phyloP scores from a whole-genome alignment of 2,329 filamentous ascomycete genomes.

The Fusarium zealandicum region DNA sequence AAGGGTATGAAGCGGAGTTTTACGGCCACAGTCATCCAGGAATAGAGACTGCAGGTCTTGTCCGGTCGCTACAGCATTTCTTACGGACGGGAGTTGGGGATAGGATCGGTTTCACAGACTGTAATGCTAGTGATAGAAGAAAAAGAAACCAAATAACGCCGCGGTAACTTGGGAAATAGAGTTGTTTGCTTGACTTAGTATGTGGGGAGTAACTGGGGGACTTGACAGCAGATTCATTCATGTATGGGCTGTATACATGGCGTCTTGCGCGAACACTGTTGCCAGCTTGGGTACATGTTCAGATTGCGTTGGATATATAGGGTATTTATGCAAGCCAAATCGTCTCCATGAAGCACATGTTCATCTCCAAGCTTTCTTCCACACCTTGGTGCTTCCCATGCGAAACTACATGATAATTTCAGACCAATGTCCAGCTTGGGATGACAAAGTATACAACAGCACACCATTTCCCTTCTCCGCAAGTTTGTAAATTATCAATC shows the following conservation, averaged over 20 bases:
- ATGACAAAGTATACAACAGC: slow-evolving; percentile 27
- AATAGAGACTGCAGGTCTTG: slow-evolving; percentile 21
- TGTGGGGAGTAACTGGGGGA: background rate
- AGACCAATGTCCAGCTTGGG: background rate
- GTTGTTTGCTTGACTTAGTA: background rate
- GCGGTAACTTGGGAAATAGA: slow-evolving; percentile 1
- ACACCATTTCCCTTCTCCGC: slow-evolving; percentile 13
- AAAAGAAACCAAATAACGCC: slow-evolving; percentile 9
- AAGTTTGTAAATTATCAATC: slow-evolving; percentile 37
- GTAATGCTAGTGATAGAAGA: slow-evolving; percentile 22
- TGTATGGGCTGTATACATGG: background rate
- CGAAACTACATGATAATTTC: slow-evolving; percentile 10
- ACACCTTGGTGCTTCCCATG: slow-evolving; percentile 8
- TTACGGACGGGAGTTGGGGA: background rate
- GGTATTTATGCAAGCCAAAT: slow-evolving; percentile 30
- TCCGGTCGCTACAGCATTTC: slow-evolving; percentile 23
- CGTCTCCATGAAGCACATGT: slow-evolving; percentile 12
- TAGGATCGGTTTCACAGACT: slow-evolving; percentile 16
- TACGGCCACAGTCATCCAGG: background rate
- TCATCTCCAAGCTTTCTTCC: slow-evolving; percentile 11
- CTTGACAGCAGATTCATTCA: background rate
- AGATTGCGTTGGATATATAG: slow-evolving; percentile 27
- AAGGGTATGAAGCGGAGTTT: background rate
- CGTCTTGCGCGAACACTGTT: slow-evolving; percentile 2
- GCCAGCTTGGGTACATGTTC: background rate